A percentile compares a stretch with the other conserved stretches of the same genome.
phyloP scores from a whole-genome alignment of 805 yeast species.

The Lachancea fermentati region DNA sequence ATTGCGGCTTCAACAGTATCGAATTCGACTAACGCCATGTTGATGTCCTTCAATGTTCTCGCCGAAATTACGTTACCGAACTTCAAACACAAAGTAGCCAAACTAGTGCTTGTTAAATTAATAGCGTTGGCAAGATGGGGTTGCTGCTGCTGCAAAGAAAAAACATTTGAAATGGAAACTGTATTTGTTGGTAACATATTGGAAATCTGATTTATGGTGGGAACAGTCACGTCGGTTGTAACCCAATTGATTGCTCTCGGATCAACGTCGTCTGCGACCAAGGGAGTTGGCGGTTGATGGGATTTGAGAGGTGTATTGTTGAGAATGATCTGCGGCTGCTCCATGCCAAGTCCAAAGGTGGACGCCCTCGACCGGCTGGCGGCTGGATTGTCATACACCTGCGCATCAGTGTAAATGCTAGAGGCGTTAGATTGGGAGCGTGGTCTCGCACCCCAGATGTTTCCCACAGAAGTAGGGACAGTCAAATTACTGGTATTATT shows the following conservation, averaged over 20 bases:
- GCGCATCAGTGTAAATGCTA: conserved; percentile 30
- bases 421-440: conserved; percentile 32
- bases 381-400: conserved; percentile 19
- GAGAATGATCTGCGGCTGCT: conserved; percentile 14
- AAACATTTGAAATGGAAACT: conserved; percentile 68
- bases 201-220: conserved; percentile 70
- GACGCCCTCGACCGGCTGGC: conserved; percentile 21
- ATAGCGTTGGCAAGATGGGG: conserved; percentile 43
- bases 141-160: conserved; percentile 44
- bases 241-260: conserved; percentile 54
- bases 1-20: conserved; percentile 67
- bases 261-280: conserved; percentile 53
- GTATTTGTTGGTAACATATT: conserved; percentile 69
- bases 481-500: conserved; percentile 12
- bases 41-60: conserved; percentile 47
- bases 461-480: conserved; percentile 24
- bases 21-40: conserved; percentile 66
- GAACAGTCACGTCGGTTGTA: conserved; percentile 65
- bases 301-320: conserved; percentile 11
- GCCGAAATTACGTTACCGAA: conserved; percentile 61
- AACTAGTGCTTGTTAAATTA: conserved; percentile 38
- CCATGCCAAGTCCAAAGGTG: conserved; percentile 15
- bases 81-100: conserved; percentile 53
- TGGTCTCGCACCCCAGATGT: conserved; percentile 18
- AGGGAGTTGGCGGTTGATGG: conserved; percentile 27